A percentile compares a stretch with the other conserved stretches of the same genome.
Conservation (phyloP, 257 asterid species). For the Coffea eugenioides region DNA sequence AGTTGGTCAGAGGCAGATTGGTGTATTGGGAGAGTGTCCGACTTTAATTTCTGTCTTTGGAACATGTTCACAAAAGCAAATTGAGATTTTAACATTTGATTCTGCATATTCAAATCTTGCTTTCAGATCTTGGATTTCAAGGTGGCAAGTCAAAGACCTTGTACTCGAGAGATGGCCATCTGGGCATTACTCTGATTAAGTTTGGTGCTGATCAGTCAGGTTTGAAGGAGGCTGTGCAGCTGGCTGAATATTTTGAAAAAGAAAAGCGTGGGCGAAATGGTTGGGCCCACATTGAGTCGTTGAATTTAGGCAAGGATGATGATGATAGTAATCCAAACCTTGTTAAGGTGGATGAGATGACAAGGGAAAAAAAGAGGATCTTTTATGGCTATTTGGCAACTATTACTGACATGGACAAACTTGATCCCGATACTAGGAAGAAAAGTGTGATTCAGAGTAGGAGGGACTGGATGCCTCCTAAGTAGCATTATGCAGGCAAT, state of each 20-base stretch:
- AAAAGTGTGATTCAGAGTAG: conserved; percentile 61
- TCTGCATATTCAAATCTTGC: conserved; percentile 25
- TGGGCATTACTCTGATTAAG: conserved; percentile 68
- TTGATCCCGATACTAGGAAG: conserved; percentile 75
- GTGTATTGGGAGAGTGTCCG: conserved; percentile 1
- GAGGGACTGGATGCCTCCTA: conserved; percentile 41
- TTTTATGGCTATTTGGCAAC: conserved; percentile 81
- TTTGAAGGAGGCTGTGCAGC: conserved; percentile 64
- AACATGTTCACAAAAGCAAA: neutral
- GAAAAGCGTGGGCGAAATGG: conserved; percentile 58
- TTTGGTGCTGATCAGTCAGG: conserved; percentile 69
- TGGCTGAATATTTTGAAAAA: conserved; percentile 65
- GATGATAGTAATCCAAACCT: conserved; percentile 79
- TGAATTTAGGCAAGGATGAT: conserved; percentile 39
- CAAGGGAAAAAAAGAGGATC: conserved; percentile 63
- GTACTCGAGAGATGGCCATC: conserved; percentile 76
- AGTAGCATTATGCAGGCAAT: conserved; percentile 18
- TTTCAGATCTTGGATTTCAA: conserved; percentile 68
- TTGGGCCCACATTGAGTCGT: conserved; percentile 68
- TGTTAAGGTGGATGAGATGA: conserved; percentile 50
- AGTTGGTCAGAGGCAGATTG: neutral
- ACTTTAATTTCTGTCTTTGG: neutral
- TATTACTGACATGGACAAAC: conserved; percentile 71
- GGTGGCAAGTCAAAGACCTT: conserved; percentile 84
- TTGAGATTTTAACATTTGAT: neutral